These are phyloP conservation scores for Corynascus novoguineensis DNA, from an alignment of 495 filamentous ascomycete species.

Conservation along the genomic window DNA sequence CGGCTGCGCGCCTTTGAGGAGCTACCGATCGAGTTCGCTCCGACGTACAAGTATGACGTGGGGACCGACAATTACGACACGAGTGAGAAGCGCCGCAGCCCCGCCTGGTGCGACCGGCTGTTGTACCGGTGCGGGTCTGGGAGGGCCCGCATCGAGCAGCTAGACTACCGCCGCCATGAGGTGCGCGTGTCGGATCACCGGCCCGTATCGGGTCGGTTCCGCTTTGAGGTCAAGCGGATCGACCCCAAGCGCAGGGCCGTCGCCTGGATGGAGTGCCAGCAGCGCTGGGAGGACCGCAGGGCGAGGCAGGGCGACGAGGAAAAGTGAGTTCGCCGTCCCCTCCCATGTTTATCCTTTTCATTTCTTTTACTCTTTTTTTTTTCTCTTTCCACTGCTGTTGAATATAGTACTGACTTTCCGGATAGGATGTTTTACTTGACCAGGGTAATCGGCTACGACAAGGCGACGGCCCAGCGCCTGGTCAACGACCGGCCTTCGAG, in stretches of 20 bases:
- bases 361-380: not conserved
- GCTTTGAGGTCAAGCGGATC: constrained; percentile 75
- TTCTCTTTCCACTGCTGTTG: not conserved
- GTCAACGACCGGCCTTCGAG: constrained; percentile 32
- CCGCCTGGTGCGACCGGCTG: constrained; percentile 94
- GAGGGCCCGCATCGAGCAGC: constrained; percentile 72
- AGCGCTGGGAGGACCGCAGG: constrained; percentile 66
- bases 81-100: constrained; percentile 90
- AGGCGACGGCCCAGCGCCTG: constrained; percentile 33
- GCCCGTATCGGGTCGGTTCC: constrained; percentile 81
- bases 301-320: constrained; percentile 56
- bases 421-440: constrained; percentile 42
- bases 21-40: constrained; percentile 79
- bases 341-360: not conserved
- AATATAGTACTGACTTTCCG: constrained; percentile 18
- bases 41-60: constrained; percentile 98
- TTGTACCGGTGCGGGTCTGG: constrained; percentile 63
- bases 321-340: constrained; percentile 33
- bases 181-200: constrained; percentile 86
- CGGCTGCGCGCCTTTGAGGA: constrained; percentile 81
- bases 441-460: constrained; percentile 43
- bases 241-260: constrained; percentile 55
- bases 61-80: constrained; percentile 91
- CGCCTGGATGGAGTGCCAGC: constrained; percentile 64
- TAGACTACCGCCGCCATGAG: constrained; percentile 84